Conservation (phyloP, 352 stramenopile genomes). For the Globisporangium cylindrosporum region DNA sequence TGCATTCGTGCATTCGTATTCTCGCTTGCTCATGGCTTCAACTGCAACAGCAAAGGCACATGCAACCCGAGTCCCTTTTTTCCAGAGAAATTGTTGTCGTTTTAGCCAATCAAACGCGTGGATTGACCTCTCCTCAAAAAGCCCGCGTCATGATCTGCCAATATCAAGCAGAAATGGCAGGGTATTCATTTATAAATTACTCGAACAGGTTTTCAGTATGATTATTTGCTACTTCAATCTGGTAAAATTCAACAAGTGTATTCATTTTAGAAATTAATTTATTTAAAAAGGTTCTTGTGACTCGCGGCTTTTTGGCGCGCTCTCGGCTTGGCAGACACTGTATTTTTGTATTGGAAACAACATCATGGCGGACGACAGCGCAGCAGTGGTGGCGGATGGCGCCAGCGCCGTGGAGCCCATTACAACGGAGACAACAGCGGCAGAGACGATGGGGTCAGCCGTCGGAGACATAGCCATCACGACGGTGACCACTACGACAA, state of each 20-base stretch:
- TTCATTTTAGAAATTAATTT: not conserved
- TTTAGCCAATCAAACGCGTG: not conserved
- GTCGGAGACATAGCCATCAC: not conserved
- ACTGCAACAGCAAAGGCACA: slow-evolving; percentile 1
- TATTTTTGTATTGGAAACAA: slow-evolving; percentile 13
- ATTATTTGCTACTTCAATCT: not conserved
- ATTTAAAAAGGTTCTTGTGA: not conserved
- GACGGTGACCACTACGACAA: not conserved
- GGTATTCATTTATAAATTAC: not conserved
- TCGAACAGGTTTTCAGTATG: not conserved
- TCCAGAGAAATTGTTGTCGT: not conserved
- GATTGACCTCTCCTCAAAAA: not conserved
- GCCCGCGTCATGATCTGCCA: not conserved
- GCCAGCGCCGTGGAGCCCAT: not conserved
- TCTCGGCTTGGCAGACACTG: not conserved
- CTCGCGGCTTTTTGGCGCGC: slow-evolving; percentile 3
- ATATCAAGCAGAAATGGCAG: not conserved
- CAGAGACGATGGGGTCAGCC: not conserved
- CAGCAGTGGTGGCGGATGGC: not conserved
- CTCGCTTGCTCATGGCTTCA: not conserved
- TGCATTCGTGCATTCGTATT: not conserved
- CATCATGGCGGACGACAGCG: not conserved
- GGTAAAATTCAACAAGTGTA: not conserved
- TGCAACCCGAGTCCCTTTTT: not conserved
- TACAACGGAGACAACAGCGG: not conserved